A percentile compares a stretch with the other conserved stretches of the same genome.
Evolutionary conservation across 1,139 yeast species (phyloP).

Genomic region (Kazachstania sp.): DNA sequence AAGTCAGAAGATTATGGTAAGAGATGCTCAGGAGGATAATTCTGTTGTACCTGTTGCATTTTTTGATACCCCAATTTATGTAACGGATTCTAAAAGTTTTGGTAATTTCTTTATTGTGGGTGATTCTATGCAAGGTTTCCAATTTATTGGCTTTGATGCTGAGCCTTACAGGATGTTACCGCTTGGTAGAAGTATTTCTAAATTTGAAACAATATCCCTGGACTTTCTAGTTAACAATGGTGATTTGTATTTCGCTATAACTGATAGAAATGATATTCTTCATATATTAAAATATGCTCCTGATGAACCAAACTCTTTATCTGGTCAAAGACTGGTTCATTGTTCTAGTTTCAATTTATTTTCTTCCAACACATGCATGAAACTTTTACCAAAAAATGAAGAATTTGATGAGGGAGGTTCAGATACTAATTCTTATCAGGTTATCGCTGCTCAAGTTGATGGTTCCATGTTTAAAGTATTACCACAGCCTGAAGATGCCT

Average conservation of each 20-base stretch:
- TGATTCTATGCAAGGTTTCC: slow-evolving; percentile 71
- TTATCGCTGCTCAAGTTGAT: slow-evolving; percentile 64
- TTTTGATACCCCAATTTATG: slow-evolving; percentile 71
- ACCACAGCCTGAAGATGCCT: slow-evolving; percentile 67
- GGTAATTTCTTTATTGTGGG: slow-evolving; percentile 74
- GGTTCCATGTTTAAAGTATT: slow-evolving; percentile 71
- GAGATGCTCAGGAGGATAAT: slow-evolving; percentile 59
- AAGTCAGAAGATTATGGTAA: slow-evolving; percentile 75
- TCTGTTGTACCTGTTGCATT: slow-evolving; percentile 73
- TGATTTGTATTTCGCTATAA: slow-evolving; percentile 55
- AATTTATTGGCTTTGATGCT: slow-evolving; percentile 86
- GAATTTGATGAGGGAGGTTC: slow-evolving; percentile 22
- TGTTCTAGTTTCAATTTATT: slow-evolving; percentile 67
- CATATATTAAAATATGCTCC: slow-evolving; percentile 86
- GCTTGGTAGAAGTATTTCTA: slow-evolving; percentile 65
- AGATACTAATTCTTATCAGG: slow-evolving; percentile 36
- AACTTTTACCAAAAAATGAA: slow-evolving; percentile 40
- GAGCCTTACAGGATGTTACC: slow-evolving; percentile 85
- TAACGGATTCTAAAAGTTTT: slow-evolving; percentile 71
- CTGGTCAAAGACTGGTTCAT: slow-evolving; percentile 69
- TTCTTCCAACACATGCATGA: slow-evolving; percentile 51
- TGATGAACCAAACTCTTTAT: slow-evolving; percentile 72
- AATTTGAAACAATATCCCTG: slow-evolving; percentile 49
- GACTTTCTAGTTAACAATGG: slow-evolving; percentile 71
- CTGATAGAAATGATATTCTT: slow-evolving; percentile 62